Evolutionary conservation across 257 asterid species (phyloP).

Genomic region (Solanum boliviense): DNA sequence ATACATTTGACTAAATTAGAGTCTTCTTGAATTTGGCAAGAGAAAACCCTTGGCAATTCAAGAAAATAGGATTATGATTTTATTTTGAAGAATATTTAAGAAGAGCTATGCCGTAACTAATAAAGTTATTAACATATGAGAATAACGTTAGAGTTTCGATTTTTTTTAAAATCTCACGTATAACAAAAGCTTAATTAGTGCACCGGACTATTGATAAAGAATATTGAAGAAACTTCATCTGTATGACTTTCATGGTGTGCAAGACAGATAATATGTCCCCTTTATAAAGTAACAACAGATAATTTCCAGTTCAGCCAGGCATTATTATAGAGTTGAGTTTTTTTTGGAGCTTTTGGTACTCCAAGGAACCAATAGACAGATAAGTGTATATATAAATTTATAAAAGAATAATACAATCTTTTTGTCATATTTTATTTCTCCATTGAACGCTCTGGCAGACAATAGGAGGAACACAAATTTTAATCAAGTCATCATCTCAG

Average conservation of each 20-base stretch:
- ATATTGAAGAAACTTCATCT: not conserved
- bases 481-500: conserved; percentile 11
- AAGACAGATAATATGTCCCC: conserved; percentile 27
- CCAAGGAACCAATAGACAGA: conserved; percentile 34
- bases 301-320: conserved; percentile 15
- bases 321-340: conserved; percentile 10
- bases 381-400: not conserved
- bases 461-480: conserved; percentile 2
- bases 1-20: not conserved
- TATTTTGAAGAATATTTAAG: not conserved
- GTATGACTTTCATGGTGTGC: not conserved
- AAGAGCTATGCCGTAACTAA: not conserved
- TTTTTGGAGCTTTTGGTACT: conserved; percentile 14
- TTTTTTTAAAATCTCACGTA: not conserved
- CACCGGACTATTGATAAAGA: not conserved
- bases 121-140: not conserved
- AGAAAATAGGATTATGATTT: not conserved
- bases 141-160: not conserved
- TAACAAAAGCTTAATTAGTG: not conserved
- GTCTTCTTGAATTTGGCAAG: not conserved
- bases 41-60: not conserved
- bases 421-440: conserved; percentile 9
- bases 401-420: conserved; percentile 20
- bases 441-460: conserved; percentile 3
- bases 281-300: conserved; percentile 6